These are phyloP conservation scores for Raffaelea albimanens DNA, from an alignment of 2,329 filamentous ascomycete species.

Conservation along the genomic window DNA sequence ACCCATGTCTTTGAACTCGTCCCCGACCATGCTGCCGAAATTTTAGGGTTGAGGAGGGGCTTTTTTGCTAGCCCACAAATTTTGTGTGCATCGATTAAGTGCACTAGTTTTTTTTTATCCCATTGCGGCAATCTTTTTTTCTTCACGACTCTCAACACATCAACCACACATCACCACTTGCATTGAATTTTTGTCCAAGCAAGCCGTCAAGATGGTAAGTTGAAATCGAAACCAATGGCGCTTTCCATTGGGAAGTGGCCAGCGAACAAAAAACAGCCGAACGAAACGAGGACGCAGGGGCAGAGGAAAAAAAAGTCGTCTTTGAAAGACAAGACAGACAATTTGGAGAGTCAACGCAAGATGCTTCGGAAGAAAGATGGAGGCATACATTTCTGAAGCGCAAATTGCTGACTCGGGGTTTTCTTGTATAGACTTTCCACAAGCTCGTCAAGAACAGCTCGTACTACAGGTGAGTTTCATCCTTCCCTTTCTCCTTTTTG, in stretches of 20 bases:
- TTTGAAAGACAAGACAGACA: no score
- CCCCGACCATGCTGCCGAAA: constrained; percentile 22
- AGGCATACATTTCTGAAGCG: constrained; percentile 71
- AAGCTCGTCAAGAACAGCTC: constrained; percentile 96
- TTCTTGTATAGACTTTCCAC: constrained; percentile 63
- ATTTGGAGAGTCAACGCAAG: constrained; percentile 88
- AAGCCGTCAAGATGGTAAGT: constrained; percentile 63
- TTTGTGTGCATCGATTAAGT: constrained; percentile 13
- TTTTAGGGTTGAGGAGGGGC: constrained; percentile 24
- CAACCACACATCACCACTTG: constrained; percentile 25
- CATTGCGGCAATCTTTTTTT: constrained; percentile 15
- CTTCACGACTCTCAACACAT: constrained; percentile 18
- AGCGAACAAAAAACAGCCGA: constrained; percentile 7
- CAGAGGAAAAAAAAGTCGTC: background rate
- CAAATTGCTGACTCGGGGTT: constrained; percentile 97
- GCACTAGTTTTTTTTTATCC: constrained; percentile 13
- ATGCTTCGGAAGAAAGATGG: constrained; percentile 77
- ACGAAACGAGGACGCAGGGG: constrained; percentile 5
- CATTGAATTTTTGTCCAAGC: constrained; percentile 18
- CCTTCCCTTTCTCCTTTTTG: constrained; percentile 4
- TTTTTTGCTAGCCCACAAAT: constrained; percentile 26
- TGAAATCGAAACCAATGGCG: constrained; percentile 21
- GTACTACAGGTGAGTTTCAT: constrained; percentile 81
- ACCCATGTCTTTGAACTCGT: constrained; percentile 16
- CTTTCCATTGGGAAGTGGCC: constrained; percentile 13